Evolutionary conservation across 768 basidiomycete species (phyloP), one percentile per base, ranked within the genome.

Genomic region (Leucocoprinus birnbaumii): DNA sequence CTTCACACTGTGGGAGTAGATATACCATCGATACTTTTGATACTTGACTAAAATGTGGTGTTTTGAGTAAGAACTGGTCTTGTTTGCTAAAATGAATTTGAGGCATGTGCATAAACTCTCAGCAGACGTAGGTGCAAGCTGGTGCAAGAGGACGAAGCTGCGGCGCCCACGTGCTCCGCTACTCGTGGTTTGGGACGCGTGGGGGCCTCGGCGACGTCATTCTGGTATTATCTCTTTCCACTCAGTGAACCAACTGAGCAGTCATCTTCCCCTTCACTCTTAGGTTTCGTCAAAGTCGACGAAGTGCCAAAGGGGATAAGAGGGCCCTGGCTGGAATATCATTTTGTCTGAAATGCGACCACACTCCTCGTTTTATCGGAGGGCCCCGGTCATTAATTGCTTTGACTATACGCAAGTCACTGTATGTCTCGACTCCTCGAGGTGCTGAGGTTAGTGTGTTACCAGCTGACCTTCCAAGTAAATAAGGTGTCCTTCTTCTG

Each of bases 401-500:
- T 11, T 31, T n/a, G n/a, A n/a, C n/a, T n/a, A n/a, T n/a, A n/a
- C n/a, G n/a, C n/a, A n/a, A n/a, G n/a, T n/a, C n/a, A n/a, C n/a
- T n/a, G n/a, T n/a, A n/a, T n/a, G n/a, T n/a, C n/a, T 11, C 31
- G 5, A 31, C 31, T 31, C 31, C 31, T 31, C 31, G 31, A 41
- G 16, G 40, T 25, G 27, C 25, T 25, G 21, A 44, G 27, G 42
- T 18, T n/a, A 21, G 21, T 14, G 25, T 5, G n/a, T 11, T 24
- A 44, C 31, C 51, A 53, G 51, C 51, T 53, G 51, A 53, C 43
- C 51, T 44, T 24, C 26, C 3, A 43, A 21, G 51, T 31, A 42
- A 45, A 27, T 19, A 18, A 34, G 10, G 25, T 10, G 22, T 5
- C n/a, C 10, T 53, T 35, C 50, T 51, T 51, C 50, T 21, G 18